A percentile compares a stretch with the other conserved stretches of the same genome.
These are phyloP conservation scores for Dioszegia hungarica DNA, from an alignment of 768 basidiomycete species.

Conservation along the genomic window DNA sequence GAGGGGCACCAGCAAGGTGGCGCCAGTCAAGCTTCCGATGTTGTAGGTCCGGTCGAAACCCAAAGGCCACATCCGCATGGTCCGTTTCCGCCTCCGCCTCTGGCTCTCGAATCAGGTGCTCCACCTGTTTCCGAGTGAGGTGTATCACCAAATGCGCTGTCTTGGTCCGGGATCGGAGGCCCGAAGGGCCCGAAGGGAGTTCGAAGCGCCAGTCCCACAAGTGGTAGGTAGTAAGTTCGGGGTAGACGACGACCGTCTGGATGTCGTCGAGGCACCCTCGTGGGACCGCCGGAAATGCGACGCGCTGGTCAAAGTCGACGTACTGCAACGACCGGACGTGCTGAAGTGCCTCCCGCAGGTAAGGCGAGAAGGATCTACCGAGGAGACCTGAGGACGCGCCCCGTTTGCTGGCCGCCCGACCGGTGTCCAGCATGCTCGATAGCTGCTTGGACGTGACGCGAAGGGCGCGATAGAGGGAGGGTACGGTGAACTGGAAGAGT, in stretches of 20 bases:
- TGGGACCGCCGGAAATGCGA: background rate
- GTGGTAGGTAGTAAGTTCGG: too few species aligned
- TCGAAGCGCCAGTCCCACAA: too few species aligned
- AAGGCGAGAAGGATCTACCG: background rate
- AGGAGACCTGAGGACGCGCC: background rate
- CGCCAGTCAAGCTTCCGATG: too few species aligned
- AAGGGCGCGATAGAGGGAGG: background rate
- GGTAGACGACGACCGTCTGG: background rate
- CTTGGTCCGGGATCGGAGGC: too few species aligned
- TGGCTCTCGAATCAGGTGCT: too few species aligned
- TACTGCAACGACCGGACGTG: background rate
- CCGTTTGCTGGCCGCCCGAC: background rate
- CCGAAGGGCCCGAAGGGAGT: too few species aligned
- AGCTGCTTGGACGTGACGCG: background rate
- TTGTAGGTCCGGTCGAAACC: too few species aligned
- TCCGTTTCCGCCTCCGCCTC: too few species aligned
- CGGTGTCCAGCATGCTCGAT: background rate
- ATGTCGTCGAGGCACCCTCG: background rate
- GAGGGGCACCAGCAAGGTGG: background rate
- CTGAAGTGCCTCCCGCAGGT: background rate
- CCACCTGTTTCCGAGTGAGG: too few species aligned
- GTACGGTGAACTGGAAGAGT: background rate
- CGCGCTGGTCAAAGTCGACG: background rate
- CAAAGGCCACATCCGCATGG: too few species aligned
- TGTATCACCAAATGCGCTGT: too few species aligned